Base-by-base conservation (phyloP, 768 basidiomycete genomes). In the Auriscalpium microsporum region DNA sequence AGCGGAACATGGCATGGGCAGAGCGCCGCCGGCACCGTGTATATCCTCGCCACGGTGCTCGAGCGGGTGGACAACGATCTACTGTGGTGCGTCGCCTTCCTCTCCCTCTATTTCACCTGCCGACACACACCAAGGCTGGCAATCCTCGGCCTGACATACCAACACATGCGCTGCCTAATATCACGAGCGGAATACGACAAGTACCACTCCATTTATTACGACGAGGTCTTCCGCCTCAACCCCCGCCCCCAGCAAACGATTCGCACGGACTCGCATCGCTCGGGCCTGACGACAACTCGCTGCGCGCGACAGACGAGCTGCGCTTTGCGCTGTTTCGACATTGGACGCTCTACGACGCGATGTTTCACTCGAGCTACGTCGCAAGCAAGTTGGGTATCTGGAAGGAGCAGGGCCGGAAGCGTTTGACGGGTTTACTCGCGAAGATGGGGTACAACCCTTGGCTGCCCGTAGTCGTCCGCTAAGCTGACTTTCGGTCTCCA, bases 291-390 rank as follows among this genome's bases (percentile, higher is more conserved):
- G 94, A 98, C 66, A 73, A 77, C 56, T 82, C 85, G 34, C 83
- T 99, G 59, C 81, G 90, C 40, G 76, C 86, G 42, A 84, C 83
- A 35, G 92, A 94, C 51, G 96, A 99, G 69, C 74, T 98, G 53
- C 80, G 96, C 23, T 98, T 99, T 69, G 94, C 86, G 72, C 78
- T 97, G 53, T 94, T 94, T 67, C 80, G 95, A 55, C 96, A 98
- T 72, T 99, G 96, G 96, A 97, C 88, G 34, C 72, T 99, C 47
- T 98, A 97, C 66, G 96, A 99, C 65, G 85, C 94, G 10, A 98
- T 99, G 96, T 86, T 86, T 64, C 95, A 99, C 69, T 96, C 94
- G 3, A 90, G 89, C 55, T 99, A 98, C 64, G 87, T 99, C 16
- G 94, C 94, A 8, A 87, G 90, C 50, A 93, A 92, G 69, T 78